These are phyloP conservation scores for Gardenia jasminoides DNA, from an alignment of 257 asterid genomes.

Conservation along the genomic window DNA sequence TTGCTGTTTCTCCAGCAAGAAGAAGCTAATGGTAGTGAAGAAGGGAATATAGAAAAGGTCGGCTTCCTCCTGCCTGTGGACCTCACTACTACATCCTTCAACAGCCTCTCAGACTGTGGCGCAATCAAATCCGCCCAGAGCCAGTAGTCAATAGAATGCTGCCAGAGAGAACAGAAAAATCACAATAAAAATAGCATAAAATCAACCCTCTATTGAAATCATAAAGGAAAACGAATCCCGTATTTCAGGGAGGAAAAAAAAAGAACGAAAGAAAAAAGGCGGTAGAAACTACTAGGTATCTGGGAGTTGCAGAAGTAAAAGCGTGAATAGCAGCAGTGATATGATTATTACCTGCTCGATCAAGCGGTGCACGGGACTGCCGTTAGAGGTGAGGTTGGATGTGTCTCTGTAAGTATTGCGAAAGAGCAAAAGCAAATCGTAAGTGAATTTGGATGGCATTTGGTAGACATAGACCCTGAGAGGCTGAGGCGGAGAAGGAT, in stretches of 20 bases:
- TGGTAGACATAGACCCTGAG: constrained; percentile 77
- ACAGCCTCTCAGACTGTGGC: constrained; percentile 64
- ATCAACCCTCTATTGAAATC: not conserved
- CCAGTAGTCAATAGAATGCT: constrained; percentile 99
- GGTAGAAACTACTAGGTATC: not conserved
- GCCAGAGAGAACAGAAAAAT: constrained; percentile 17
- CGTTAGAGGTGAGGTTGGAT: constrained; percentile 82
- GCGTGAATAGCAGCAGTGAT: not conserved
- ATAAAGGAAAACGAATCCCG: not conserved
- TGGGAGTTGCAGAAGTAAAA: not conserved
- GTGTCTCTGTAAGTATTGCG: constrained; percentile 61
- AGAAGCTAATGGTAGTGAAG: constrained; percentile 89
- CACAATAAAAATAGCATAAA: not conserved
- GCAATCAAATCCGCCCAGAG: constrained; percentile 95
- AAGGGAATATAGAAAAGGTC: constrained; percentile 94
- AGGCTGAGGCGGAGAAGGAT: constrained; percentile 35
- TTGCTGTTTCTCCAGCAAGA: constrained; percentile 84
- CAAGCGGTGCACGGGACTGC: constrained; percentile 94
- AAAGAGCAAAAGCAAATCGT: constrained; percentile 82
- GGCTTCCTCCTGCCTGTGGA: constrained; percentile 81
- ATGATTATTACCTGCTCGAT: constrained; percentile 60
- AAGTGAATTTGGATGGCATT: constrained; percentile 91
- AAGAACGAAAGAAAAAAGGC: too few relatives aligned
- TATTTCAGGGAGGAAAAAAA: too few relatives aligned
- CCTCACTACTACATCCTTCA: constrained; percentile 82